Percentiles rank a stretch among this genome's conserved stretches.
Evolutionary conservation across 2,329 filamentous ascomycete species (phyloP).

Genomic region (Pseudocercospora vitis): DNA sequence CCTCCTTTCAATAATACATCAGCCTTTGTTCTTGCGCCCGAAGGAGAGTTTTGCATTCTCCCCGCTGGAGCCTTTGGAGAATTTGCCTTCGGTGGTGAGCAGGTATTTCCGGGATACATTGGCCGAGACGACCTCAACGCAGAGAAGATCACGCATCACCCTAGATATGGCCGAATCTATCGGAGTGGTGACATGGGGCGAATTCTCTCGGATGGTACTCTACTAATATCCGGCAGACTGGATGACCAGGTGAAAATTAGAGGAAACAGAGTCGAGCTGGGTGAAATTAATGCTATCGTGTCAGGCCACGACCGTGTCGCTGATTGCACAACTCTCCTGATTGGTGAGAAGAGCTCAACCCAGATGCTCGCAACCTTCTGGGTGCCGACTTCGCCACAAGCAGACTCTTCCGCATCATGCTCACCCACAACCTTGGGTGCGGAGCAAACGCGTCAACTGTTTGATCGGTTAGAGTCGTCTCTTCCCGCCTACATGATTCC

Average conservation of each 20-base stretch:
- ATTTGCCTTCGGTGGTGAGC: conserved; percentile 81
- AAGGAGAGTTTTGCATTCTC: conserved; percentile 52
- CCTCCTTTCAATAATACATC: conserved; percentile 73
- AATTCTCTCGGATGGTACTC: conserved; percentile 72
- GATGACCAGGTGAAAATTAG: conserved; percentile 82
- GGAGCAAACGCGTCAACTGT: conserved; percentile 45
- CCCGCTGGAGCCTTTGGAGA: conserved; percentile 76
- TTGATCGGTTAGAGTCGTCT: conserved; percentile 53
- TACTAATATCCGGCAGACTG: conserved; percentile 70
- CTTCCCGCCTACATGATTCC: conserved; percentile 81
- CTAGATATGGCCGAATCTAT: conserved; percentile 70
- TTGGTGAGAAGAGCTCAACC: conserved; percentile 43
- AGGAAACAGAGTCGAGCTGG: conserved; percentile 75
- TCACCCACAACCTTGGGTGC: conserved; percentile 7
- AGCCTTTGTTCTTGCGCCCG: conserved; percentile 59
- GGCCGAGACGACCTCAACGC: conserved; percentile 62
- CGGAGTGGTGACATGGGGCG: conserved; percentile 80
- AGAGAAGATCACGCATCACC: conserved; percentile 68
- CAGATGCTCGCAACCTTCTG: conserved; percentile 70
- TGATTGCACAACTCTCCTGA: conserved; percentile 65
- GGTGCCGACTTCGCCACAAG: conserved; percentile 48
- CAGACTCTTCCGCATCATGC: neutral
- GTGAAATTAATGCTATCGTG: conserved; percentile 68
- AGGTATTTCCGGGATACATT: conserved; percentile 74
- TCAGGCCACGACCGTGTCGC: conserved; percentile 53